A percentile compares a stretch with the other conserved stretches of the same genome.
phyloP scores from a whole-genome alignment of 2,329 filamentous ascomycete genomes.

The Aureobasidium sp. region DNA sequence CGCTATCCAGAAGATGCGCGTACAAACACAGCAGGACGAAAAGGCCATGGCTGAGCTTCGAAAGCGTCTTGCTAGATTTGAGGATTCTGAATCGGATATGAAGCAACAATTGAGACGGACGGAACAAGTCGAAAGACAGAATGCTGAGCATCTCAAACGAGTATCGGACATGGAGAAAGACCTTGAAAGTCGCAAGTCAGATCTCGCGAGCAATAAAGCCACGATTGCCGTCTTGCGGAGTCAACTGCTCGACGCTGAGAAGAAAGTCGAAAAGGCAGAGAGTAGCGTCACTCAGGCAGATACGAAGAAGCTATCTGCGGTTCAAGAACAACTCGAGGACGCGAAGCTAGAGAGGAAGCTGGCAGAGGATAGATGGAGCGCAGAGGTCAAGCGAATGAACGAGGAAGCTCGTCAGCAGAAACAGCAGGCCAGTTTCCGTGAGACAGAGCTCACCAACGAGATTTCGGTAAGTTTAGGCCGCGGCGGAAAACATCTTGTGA shows the following conservation, averaged over 20 bases:
- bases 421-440: conserved; percentile 58
- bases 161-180: conserved; percentile 47
- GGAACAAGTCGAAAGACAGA: conserved; percentile 49
- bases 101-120: conserved; percentile 52
- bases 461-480: conserved; percentile 37
- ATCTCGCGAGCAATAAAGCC: conserved; percentile 54
- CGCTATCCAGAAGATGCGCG: conserved; percentile 69
- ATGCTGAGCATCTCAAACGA: conserved; percentile 46
- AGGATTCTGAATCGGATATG: conserved; percentile 54
- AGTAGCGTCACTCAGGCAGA: conserved; percentile 61
- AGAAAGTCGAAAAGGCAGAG: conserved; percentile 58
- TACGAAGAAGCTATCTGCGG: conserved; percentile 43
- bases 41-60: conserved; percentile 45
- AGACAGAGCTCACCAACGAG: conserved; percentile 76
- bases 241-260: conserved; percentile 59
- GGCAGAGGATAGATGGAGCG: conserved; percentile 58
- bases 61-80: conserved; percentile 54
- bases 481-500: neutral
- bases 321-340: conserved; percentile 56
- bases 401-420: conserved; percentile 65
- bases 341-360: conserved; percentile 68
- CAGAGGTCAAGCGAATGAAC: conserved; percentile 61
- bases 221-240: conserved; percentile 59
- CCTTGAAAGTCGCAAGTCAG: conserved; percentile 51
- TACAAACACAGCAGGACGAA: conserved; percentile 42